A percentile compares a stretch with the other conserved stretches of the same genome.
Evolutionary conservation across 805 yeast genomes (phyloP).

Genomic region (Ogataea trehaloabstinens): DNA sequence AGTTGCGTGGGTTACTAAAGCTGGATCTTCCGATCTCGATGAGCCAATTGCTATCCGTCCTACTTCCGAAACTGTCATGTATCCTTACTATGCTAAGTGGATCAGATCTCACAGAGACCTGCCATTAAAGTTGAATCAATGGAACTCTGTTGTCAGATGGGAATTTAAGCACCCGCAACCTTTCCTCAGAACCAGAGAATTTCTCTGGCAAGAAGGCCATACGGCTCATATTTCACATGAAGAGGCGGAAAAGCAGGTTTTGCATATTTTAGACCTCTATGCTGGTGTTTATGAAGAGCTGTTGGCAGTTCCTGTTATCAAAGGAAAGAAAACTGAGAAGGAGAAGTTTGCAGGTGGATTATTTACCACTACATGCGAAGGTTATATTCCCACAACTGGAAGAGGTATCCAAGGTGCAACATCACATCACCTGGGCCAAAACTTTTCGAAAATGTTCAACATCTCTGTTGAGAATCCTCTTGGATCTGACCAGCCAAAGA

Average conservation of each 20-base stretch:
- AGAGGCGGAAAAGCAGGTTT: conserved; percentile 81
- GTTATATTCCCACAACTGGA: conserved; percentile 96
- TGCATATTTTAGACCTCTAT: conserved; percentile 82
- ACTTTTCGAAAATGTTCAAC: conserved; percentile 98
- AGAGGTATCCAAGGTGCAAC: conserved; percentile 99
- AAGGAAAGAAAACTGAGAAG: conserved; percentile 94
- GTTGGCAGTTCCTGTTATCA: conserved; percentile 95
- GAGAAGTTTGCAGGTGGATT: conserved; percentile 98
- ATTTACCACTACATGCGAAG: conserved; percentile 94
- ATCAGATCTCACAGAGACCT: conserved; percentile 96
- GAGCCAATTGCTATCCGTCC: conserved; percentile 99
- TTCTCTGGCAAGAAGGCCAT: conserved; percentile 99
- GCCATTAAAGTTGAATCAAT: conserved; percentile 94
- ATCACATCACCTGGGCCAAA: conserved; percentile 95
- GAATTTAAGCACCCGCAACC: conserved; percentile 99
- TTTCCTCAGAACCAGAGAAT: conserved; percentile 96
- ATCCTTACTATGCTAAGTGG: conserved; percentile 99
- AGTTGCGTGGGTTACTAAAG: conserved; percentile 99
- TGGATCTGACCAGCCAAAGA: conserved; percentile 80
- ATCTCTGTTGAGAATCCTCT: conserved; percentile 94
- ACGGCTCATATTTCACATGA: conserved; percentile 88
- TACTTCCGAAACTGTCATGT: conserved; percentile 99
- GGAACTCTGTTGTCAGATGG: conserved; percentile 99
- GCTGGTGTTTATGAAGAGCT: conserved; percentile 83
- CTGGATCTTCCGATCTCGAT: conserved; percentile 90